Conservation (phyloP, 2,329 filamentous ascomycete species). For the Zymoseptoria tritici region DNA sequence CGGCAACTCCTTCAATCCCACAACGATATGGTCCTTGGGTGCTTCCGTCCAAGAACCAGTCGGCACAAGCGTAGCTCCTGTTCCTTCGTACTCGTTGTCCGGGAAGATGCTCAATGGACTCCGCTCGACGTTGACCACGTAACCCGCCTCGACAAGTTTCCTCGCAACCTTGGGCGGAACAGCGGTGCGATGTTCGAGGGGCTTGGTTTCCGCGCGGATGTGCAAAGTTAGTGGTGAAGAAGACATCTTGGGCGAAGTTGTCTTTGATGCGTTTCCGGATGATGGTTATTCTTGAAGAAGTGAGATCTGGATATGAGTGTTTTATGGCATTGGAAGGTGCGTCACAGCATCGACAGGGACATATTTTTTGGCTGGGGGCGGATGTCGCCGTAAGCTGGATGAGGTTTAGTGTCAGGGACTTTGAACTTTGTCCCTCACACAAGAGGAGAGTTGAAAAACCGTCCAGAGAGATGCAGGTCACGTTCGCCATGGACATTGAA, state of each 20-base stretch:
- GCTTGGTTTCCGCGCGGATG: constrained; percentile 32
- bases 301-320: neutral
- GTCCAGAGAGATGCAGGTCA: too few species aligned
- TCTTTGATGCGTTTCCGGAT: neutral
- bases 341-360: neutral
- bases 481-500: neutral
- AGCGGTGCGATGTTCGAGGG: constrained; percentile 32
- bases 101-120: constrained; percentile 34
- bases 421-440: neutral
- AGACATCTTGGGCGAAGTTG: neutral
- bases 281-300: neutral
- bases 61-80: constrained; percentile 34
- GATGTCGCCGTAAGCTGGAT: neutral
- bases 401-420: neutral
- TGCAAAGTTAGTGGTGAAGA: constrained; percentile 23
- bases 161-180: constrained; percentile 34
- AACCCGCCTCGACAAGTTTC: constrained; percentile 36
- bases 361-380: neutral
- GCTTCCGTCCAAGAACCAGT: constrained; percentile 35
- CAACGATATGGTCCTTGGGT: constrained; percentile 34
- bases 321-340: neutral
- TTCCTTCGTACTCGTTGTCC: constrained; percentile 34
- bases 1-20: constrained; percentile 37
- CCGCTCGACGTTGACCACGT: constrained; percentile 34
- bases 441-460: too few species aligned